Evolutionary conservation across 805 yeast species (phyloP).

Genomic region (Lipomyces yamanashiensis): DNA sequence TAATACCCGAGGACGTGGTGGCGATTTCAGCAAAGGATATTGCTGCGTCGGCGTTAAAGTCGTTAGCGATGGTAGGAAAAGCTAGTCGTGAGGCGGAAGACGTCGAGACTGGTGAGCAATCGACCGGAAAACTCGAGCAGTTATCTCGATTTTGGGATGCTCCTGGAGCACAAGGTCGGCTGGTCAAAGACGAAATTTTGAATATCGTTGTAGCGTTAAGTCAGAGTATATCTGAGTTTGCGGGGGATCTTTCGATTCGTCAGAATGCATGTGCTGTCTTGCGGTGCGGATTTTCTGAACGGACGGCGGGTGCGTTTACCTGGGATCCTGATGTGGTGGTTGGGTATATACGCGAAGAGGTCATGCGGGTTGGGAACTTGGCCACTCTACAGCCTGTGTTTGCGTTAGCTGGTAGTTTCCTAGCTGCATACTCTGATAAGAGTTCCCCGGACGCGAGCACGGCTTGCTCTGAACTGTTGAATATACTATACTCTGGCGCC

Average conservation of each 20-base stretch:
- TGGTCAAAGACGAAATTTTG: conserved; percentile 52
- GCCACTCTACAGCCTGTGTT: conserved; percentile 26
- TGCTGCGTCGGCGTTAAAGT: conserved; percentile 61
- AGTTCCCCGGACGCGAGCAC: neutral
- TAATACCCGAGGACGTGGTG: neutral
- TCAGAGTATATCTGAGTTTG: conserved; percentile 46
- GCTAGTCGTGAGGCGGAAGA: conserved; percentile 68
- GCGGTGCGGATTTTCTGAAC: conserved; percentile 67
- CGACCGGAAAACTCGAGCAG: conserved; percentile 3
- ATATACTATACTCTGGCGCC: conserved; percentile 14
- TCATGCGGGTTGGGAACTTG: conserved; percentile 8
- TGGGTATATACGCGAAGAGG: conserved; percentile 35
- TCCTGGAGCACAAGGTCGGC: conserved; percentile 59
- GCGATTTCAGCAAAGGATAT: conserved; percentile 38
- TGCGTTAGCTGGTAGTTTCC: conserved; percentile 15
- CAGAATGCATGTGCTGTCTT: conserved; percentile 69
- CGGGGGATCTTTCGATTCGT: conserved; percentile 46
- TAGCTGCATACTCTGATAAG: conserved; percentile 6
- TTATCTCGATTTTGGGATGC: conserved; percentile 38
- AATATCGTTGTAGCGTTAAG: conserved; percentile 52
- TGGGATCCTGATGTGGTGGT: conserved; percentile 52
- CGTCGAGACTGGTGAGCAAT: conserved; percentile 45
- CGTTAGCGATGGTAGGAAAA: conserved; percentile 72
- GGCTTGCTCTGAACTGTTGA: conserved; percentile 8
- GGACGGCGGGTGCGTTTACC: conserved; percentile 68